Evolutionary conservation across 2,329 filamentous ascomycete genomes (phyloP), one percentile per base, ranked within the genome.

Genomic region (Gnomoniopsis smithogilvyi): DNA sequence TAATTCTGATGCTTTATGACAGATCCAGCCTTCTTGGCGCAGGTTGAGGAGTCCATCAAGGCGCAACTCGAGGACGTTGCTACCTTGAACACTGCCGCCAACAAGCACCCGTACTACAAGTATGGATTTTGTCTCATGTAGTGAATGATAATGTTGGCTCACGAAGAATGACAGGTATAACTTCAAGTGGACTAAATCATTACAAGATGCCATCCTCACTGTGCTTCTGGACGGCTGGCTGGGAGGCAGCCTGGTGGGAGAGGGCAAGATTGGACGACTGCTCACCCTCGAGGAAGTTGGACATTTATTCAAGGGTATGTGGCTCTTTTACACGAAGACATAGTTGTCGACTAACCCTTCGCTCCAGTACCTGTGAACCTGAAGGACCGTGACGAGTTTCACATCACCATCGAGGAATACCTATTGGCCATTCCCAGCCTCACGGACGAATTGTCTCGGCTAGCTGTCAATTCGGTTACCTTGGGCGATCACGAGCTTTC

Each of bases 391-490:
- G 94, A 98, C 72, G 85, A 87, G 53, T 99, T 99, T 81, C 95
- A 99, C 73, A 81, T 99, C 68, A 96, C 92, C 47, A 94, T 98
- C 67, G 95, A 99, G 75, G 95, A 99, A 76, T 99, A 99, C 74
- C 87, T 99, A 24, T 87, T 96, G 61, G 88, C 92, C 15, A 81
- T 98, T 60, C 94, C 95, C 60, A 86, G 88, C 61, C 84, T 98
- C 61, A 90, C 95, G 43, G 92, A 96, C 69, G 95, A 99, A 76
- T 83, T 99, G 68, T 83, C 90, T 61, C 91, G 94, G 46, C 85
- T 99, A 59, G 92, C 95, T 36, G 91, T 95, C 74, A 99, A 99
- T 76, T 89, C 91, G 6, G 95, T 99, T 64, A 96, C 94, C 1
- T 80, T 96, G 41, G 92, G 92, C 60, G 93, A 99, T 74, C 92